Evolutionary conservation across 2,329 filamentous ascomycete species (phyloP).

Genomic region (Cladosporium oxysporum): DNA sequence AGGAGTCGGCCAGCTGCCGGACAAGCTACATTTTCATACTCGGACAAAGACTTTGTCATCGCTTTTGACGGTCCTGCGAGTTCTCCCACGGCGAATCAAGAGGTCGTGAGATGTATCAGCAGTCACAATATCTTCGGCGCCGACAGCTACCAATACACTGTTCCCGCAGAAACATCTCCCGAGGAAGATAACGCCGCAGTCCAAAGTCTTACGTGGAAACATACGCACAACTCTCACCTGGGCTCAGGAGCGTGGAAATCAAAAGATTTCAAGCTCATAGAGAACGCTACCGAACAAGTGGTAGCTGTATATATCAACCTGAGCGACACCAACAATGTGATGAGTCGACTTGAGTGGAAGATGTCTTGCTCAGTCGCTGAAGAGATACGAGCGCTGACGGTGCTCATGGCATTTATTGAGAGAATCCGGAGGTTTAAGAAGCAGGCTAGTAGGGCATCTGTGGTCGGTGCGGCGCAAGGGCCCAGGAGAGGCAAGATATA

Average conservation of each 20-base stretch:
- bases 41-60: conserved; percentile 24
- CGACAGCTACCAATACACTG: conserved; percentile 22
- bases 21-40: conserved; percentile 20
- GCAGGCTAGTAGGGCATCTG: background rate
- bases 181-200: background rate
- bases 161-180: background rate
- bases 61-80: conserved; percentile 22
- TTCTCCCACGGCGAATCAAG: background rate
- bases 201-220: background rate
- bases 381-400: conserved; percentile 24
- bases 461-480: background rate
- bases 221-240: conserved; percentile 23
- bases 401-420: conserved; percentile 23
- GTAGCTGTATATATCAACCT: conserved; percentile 24
- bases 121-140: conserved; percentile 23
- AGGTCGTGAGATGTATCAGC: conserved; percentile 10
- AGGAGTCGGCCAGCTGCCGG: conserved; percentile 25
- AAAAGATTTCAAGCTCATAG: conserved; percentile 25
- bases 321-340: conserved; percentile 19
- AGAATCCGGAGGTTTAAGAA: conserved; percentile 19
- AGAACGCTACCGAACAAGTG: conserved; percentile 22
- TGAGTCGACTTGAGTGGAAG: conserved; percentile 22
- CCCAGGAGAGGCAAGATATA: background rate
- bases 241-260: conserved; percentile 22
- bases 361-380: conserved; percentile 19